Conservation (phyloP, 768 basidiomycete species). For the Phaffia tasmanica region DNA sequence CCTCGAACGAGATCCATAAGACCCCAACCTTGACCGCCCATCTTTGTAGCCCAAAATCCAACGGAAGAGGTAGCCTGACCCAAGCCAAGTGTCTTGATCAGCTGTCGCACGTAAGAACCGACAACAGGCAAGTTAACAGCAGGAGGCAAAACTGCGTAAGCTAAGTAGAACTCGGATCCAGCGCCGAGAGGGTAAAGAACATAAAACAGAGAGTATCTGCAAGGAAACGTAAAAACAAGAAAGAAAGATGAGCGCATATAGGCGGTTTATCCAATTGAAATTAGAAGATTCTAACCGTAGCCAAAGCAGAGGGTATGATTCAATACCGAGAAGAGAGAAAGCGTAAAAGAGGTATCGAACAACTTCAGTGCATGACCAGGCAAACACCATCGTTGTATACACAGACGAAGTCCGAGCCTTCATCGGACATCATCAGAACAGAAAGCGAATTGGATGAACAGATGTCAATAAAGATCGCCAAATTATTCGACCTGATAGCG, state of each 20-base stretch:
- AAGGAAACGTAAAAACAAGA: not conserved
- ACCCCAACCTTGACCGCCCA: slow-evolving; percentile 47
- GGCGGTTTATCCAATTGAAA: slow-evolving; percentile 1
- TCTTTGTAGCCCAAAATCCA: slow-evolving; percentile 36
- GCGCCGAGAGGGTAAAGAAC: slow-evolving; percentile 89
- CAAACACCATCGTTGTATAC: slow-evolving; percentile 80
- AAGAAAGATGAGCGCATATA: slow-evolving; percentile 39
- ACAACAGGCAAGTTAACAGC: slow-evolving; percentile 25
- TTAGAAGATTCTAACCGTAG: slow-evolving; percentile 32
- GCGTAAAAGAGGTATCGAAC: slow-evolving; percentile 87
- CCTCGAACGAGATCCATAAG: slow-evolving; percentile 45
- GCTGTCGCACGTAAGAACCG: slow-evolving; percentile 4
- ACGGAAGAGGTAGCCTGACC: slow-evolving; percentile 14
- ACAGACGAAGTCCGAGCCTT: slow-evolving; percentile 57
- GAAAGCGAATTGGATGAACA: slow-evolving; percentile 35
- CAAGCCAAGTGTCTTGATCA: slow-evolving; percentile 7
- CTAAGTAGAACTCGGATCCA: slow-evolving; percentile 74
- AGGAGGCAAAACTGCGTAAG: slow-evolving; percentile 62
- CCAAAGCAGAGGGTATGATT: slow-evolving; percentile 40
- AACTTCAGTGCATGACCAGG: slow-evolving; percentile 85
- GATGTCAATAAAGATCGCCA: not conserved
- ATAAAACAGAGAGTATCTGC: slow-evolving; percentile 86
- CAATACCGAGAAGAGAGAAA: slow-evolving; percentile 49
- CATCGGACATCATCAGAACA: not conserved
- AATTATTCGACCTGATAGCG: not conserved